Base-by-base conservation (phyloP, 495 filamentous ascomycete species). In the Aspergillus homomorphus region DNA sequence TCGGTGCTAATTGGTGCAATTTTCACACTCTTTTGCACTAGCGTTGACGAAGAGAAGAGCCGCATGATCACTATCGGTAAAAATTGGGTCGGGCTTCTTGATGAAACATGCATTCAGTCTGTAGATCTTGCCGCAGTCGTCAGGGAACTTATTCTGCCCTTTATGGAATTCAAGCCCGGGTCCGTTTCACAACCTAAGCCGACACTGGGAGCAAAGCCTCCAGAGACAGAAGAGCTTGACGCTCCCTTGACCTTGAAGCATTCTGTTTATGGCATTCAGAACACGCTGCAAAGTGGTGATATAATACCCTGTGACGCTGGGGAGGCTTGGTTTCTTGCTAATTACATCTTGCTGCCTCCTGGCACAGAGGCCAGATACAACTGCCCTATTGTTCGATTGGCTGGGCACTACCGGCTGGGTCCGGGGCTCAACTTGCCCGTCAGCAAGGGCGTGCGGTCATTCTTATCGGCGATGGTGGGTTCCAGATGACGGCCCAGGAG, bases 401-500 rank as follows among this genome's bases (percentile, higher is more conserved):
- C 23, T 65, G 62, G 62, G 24, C 19, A 45, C 21, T 62, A n/a
- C 59, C 59, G 14, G 62, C 62, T 15, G 51, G 51, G 1, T 28
- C 62, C 30, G 62, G 62, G 0, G 54, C 45, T 20, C 62, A 65
- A 19, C 55, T 77, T 19, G 73, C 68, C 22, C 66, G 67, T 7
- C 64, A 67, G 15, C 67, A 73, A 26, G 33, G 65, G 4, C 63
- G 77, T 14, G 71, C 69, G 0, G 80, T 92, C 60, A 71, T 92
- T 54, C 83, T 90, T 62, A 86, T 85, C 12, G 89, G 88, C 26
- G 89, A 92, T 65, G 89, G 89, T 20, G 83, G 80, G 33, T 81
- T 91, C 63, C 87, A 92, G 63, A 75, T 91, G 22, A 89, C 88
- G 0, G 83, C 72, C 3, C 88, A 91, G 62, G 87, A 89, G 65